Conservation (phyloP, 73 alveolate species). For the Paramecium bursaria region DNA sequence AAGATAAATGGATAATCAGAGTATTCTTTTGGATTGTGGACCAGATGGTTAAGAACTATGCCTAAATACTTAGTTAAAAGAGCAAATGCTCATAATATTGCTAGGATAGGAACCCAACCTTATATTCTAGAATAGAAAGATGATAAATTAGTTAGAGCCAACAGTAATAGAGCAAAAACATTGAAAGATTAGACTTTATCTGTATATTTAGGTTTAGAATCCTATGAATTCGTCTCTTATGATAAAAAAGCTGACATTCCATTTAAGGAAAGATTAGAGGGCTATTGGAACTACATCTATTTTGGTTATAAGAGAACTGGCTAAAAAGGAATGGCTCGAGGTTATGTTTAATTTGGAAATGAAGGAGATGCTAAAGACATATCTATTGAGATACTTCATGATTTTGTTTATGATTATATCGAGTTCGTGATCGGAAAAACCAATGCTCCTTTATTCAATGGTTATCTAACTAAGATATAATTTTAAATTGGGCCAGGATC, state of each 20-base stretch:
- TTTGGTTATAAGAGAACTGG: constrained; percentile 27
- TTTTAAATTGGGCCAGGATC: constrained; percentile 42
- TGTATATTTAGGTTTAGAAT: neutral
- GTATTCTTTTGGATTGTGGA: constrained; percentile 41
- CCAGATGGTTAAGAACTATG: constrained; percentile 23
- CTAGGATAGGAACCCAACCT: constrained; percentile 47
- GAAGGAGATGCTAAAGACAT: neutral
- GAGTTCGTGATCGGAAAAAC: constrained; percentile 15
- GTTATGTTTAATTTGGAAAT: neutral
- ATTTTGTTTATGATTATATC: neutral
- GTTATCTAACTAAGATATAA: neutral
- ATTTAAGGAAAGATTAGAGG: constrained; percentile 1
- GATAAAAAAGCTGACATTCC: constrained; percentile 10
- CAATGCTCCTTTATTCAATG: constrained; percentile 27
- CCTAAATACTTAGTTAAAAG: constrained; percentile 24
- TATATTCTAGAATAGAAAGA: constrained; percentile 1
- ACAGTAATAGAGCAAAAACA: constrained; percentile 24
- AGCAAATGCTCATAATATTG: constrained; percentile 36
- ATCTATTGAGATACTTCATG: constrained; percentile 8
- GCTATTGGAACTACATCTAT: constrained; percentile 16
- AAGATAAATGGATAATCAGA: constrained; percentile 28
- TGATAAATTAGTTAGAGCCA: constrained; percentile 2
- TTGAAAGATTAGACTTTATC: constrained; percentile 28
- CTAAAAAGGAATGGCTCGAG: constrained; percentile 9
- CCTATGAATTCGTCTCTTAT: constrained; percentile 16